phyloP scores from a whole-genome alignment of 2,329 filamentous ascomycete species.

The Colletotrichum tropicicola region DNA sequence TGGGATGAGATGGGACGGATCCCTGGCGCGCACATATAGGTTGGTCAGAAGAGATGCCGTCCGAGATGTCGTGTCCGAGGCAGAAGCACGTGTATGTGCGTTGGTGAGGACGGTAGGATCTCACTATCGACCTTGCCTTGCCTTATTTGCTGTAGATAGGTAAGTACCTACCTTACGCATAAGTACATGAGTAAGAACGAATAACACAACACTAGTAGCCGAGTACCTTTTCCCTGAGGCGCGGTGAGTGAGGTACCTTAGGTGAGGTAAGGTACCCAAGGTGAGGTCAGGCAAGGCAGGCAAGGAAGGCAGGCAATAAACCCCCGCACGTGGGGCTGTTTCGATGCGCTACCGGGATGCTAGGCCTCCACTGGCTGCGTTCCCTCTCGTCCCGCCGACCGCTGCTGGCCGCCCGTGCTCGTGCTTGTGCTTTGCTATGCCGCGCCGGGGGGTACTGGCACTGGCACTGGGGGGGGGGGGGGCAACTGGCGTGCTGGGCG shows the following conservation, averaged over 20 bases:
- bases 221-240: too few relatives aligned
- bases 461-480: neutral
- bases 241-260: too few relatives aligned
- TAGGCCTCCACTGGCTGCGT: neutral
- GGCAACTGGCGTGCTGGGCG: neutral
- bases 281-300: too few relatives aligned
- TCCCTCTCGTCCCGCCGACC: neutral
- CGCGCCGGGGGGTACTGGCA: neutral
- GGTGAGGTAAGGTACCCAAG: too few relatives aligned
- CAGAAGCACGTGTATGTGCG: too few relatives aligned
- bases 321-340: constrained; percentile 30
- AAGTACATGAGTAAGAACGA: too few relatives aligned
- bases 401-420: constrained; percentile 5
- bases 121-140: too few relatives aligned
- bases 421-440: neutral
- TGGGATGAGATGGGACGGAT: neutral
- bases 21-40: neutral
- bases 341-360: constrained; percentile 30
- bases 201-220: too few relatives aligned
- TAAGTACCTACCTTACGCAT: too few relatives aligned
- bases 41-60: neutral
- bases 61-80: neutral
- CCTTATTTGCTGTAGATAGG: too few relatives aligned
- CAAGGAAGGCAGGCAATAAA: too few relatives aligned
- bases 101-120: too few relatives aligned